A percentile compares a stretch with the other conserved stretches of the same genome.
Evolutionary conservation across 306 rosid genomes (phyloP).

Genomic region (Quercus variabilis): DNA sequence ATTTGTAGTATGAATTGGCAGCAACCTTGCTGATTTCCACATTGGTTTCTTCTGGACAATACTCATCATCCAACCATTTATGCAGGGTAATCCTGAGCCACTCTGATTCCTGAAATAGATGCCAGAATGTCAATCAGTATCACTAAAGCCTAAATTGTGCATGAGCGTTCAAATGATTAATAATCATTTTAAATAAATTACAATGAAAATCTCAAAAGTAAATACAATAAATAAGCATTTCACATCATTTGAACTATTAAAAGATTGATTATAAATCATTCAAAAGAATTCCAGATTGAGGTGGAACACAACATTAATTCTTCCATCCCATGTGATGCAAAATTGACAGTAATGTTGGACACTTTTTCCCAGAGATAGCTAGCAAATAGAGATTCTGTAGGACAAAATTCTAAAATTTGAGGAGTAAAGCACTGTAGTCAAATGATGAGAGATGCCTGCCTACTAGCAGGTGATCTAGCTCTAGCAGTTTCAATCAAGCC

Average conservation of each 20-base stretch:
- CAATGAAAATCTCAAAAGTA: background rate
- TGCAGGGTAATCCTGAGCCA: conserved; percentile 82
- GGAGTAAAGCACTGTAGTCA: background rate
- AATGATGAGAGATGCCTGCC: background rate
- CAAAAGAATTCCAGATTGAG: background rate
- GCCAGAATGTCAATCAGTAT: background rate
- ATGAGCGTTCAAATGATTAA: background rate
- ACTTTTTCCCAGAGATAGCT: background rate
- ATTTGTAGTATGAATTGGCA: conserved; percentile 63
- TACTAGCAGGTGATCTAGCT: background rate
- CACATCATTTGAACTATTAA: background rate
- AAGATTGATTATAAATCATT: background rate
- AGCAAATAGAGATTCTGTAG: background rate
- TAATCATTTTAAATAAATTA: background rate
- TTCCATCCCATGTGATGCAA: background rate
- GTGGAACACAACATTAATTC: background rate
- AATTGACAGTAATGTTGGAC: background rate
- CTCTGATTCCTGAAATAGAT: conserved; percentile 71
- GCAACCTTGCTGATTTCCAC: conserved; percentile 89
- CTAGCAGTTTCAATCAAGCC: background rate
- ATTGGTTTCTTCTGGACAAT: conserved; percentile 89
- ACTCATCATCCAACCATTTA: conserved; percentile 94
- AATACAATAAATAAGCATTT: background rate
- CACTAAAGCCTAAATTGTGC: background rate
- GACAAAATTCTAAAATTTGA: background rate